Conservation (phyloP, 139 green algal genomes). For the Eudorina sp. region DNA sequence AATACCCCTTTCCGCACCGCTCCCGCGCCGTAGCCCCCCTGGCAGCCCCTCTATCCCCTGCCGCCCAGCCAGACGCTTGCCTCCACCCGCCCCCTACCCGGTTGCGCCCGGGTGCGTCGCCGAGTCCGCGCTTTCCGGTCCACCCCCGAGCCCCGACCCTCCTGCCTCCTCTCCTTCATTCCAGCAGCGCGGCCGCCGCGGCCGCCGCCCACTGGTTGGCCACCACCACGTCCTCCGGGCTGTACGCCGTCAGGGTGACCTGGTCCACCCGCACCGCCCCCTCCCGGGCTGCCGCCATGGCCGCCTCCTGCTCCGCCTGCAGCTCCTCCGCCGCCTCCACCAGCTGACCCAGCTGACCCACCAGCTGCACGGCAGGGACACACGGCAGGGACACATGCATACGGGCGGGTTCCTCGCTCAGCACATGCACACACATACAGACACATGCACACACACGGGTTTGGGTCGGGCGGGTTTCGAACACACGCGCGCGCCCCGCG, state of each 20-base stretch:
- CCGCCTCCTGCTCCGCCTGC: slow-evolving; percentile 29
- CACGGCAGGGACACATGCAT: no score
- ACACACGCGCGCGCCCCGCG: no score
- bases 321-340: slow-evolving; percentile 36
- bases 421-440: neutral
- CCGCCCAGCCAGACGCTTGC: no score
- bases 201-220: slow-evolving; percentile 27
- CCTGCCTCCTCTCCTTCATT: no score
- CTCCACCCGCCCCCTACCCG: no score
- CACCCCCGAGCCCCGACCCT: no score
- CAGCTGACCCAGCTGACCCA: slow-evolving; percentile 4
- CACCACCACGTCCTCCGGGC: neutral
- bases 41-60: no score
- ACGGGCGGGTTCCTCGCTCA: neutral
- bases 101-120: no score
- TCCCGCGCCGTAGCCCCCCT: no score
- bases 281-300: neutral
- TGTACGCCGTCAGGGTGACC: neutral
- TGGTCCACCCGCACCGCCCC: neutral
- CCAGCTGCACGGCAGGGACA: neutral
- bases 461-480: no score
- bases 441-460: neutral
- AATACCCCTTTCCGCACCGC: no score
- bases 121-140: no score
- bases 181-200: slow-evolving; percentile 13